Evolutionary conservation across 345 rosid species (phyloP), one percentile per base, ranked within the genome.

Genomic region (Schrenkiella parvula): DNA sequence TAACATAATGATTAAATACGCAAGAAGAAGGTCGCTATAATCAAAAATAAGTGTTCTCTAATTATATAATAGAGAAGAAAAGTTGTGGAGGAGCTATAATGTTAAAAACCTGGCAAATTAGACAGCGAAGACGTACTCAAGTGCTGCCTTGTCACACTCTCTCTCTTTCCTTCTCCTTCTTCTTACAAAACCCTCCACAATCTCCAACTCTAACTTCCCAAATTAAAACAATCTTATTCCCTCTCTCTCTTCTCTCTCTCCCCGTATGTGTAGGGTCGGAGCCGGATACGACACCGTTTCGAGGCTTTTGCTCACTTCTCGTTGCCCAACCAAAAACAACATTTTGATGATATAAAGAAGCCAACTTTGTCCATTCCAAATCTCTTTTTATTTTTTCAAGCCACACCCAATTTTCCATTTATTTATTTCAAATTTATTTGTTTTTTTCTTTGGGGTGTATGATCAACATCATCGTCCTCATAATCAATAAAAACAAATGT

Each of bases 41-140:
- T 48, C 7, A 15, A 58, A 66, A 66, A 74, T 47, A 59, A 74
- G 46, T 21, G 8, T 34, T 57, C 17, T 58, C 25, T 58, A 38
- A 35, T 59, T 57, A 59, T 28, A 61, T 31, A 42, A 18, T 8
- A 15, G 53, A 41, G 74, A 64, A 5, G 15, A 66, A 57, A 73
- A 73, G 73, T 81, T 80, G 78, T 82, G 89, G 84, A 82, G 64
- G 82, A 78, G 79, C 35, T 70, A 76, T 76, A 70, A 79, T 74
- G 82, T 82, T 84, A 82, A 79, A 79, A 83, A 79, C 76, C 77
- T 59, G 79, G 79, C 79, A 70, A 76, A 54, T 76, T 44, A 68
- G 83, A 82, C 87, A 83, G 84, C 76, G 82, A 73, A 83, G 84
- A 81, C 82, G 80, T 70, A 64, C 80, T 83, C 83, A 79, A 83